A percentile compares a stretch with the other conserved stretches of the same genome.
Evolutionary conservation across 768 basidiomycete species (phyloP).

Genomic region (Hygrophoropsis aurantiaca): DNA sequence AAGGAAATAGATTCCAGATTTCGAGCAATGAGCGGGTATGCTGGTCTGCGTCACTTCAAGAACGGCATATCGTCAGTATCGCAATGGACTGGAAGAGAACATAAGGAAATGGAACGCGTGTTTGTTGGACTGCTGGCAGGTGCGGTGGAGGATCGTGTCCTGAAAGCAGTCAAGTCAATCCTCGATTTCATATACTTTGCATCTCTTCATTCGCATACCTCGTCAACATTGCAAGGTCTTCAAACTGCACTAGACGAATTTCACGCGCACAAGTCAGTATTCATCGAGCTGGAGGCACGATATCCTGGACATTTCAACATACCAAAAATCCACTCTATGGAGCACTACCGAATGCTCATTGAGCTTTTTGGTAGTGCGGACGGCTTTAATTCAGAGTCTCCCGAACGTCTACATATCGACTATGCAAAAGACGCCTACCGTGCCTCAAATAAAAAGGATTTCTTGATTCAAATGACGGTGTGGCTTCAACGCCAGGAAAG

Average conservation of each 20-base stretch:
- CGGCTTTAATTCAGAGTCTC: slow-evolving; percentile 34
- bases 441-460: slow-evolving; percentile 25
- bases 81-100: slow-evolving; percentile 46
- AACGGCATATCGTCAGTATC: slow-evolving; percentile 39
- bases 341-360: slow-evolving; percentile 28
- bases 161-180: slow-evolving; percentile 21
- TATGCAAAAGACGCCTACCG: slow-evolving; percentile 33
- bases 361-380: slow-evolving; percentile 26
- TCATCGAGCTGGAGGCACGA: slow-evolving; percentile 22
- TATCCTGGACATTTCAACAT: slow-evolving; percentile 36
- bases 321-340: slow-evolving; percentile 33
- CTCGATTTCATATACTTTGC: slow-evolving; percentile 36
- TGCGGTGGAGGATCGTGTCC: slow-evolving; percentile 12
- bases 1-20: slow-evolving; percentile 14
- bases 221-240: slow-evolving; percentile 21
- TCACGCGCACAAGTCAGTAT: slow-evolving; percentile 28
- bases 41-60: slow-evolving; percentile 32
- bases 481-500: slow-evolving; percentile 38
- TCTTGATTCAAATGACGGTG: slow-evolving; percentile 37
- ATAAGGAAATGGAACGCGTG: slow-evolving; percentile 36
- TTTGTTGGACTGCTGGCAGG: slow-evolving; percentile 33
- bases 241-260: slow-evolving; percentile 23
- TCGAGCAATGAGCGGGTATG: slow-evolving; percentile 11
- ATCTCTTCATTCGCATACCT: slow-evolving; percentile 25
- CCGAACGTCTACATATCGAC: slow-evolving; percentile 44